Evolutionary conservation across 2,329 filamentous ascomycete species (phyloP), one percentile per base, ranked within the genome.

Genomic region (Calonectria pauciramosa): DNA sequence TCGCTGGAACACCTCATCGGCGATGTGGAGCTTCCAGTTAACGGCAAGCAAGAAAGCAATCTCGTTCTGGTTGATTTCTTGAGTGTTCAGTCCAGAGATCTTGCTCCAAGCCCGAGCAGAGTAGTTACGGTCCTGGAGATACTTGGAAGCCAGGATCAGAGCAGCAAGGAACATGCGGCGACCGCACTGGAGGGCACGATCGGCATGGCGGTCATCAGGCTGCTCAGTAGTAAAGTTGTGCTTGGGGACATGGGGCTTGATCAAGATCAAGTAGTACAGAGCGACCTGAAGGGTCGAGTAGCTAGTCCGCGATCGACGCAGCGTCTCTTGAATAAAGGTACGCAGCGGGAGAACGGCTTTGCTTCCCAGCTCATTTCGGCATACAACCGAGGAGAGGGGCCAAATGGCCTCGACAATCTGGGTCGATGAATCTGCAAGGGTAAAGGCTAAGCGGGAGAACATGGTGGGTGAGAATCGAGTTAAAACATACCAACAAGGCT

Each of bases 21-120:
- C 94, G 77, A 99, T 96, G 85, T 99, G 97, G 36, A 99, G 91
- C 82, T 96, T 95, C 96, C 96, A 99, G 84, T 95, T 93, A 76
- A 99, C 95, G 59, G 96, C 95, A 75, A 94, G 88, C 60, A 99
- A 90, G 84, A 99, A 99, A 23, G 95, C 93, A 85, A 97, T 94
- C 87, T 99, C 97, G 84, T 99, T 99, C 82, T 96, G 94, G 86
- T 99, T 99, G 86, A 99, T 99, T 86, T 99, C 97, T 71, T 91
- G 89, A 4, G 96, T 96, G 83, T 95, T 95, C 72, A 99, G 89
- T n/a, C 97, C 97, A 23, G 97, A 99, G 80, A 99, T 99, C 89
- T 98, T 99, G 86, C 96, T 99, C 97, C 97, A 99, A 52, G 97
- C 97, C 71, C 96, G 93, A 64, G 97, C 96, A 18, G 97, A 99